Conservation (phyloP, 2,329 filamentous ascomycete genomes). For the Fusarium sp. region DNA sequence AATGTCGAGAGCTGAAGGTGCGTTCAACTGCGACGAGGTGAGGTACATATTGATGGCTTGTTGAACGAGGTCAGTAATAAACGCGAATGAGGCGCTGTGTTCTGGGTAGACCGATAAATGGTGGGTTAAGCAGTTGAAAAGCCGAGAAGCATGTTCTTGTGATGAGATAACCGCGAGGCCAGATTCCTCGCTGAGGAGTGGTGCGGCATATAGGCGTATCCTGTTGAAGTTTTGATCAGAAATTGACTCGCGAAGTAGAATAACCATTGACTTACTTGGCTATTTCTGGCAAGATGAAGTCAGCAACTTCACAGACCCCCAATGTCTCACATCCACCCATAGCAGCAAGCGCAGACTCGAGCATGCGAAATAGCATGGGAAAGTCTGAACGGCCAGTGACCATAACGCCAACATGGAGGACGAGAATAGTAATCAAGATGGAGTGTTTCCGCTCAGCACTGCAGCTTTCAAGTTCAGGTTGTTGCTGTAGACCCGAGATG, state of each 20-base stretch:
- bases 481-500: background rate
- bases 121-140: slow-evolving; percentile 8
- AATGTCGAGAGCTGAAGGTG: background rate
- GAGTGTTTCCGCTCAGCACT: background rate
- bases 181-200: slow-evolving; percentile 10
- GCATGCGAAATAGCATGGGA: background rate
- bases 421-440: slow-evolving; percentile 8
- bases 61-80: slow-evolving; percentile 82
- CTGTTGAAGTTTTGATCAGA: too few species aligned
- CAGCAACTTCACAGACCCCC: background rate
- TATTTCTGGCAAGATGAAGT: slow-evolving; percentile 6
- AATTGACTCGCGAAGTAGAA: too few species aligned
- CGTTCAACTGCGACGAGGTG: slow-evolving; percentile 44
- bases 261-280: too few species aligned
- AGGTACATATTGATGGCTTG: slow-evolving; percentile 86
- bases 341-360: slow-evolving; percentile 5
- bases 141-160: background rate
- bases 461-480: background rate
- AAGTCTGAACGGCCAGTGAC: slow-evolving; percentile 11
- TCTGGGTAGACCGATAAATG: slow-evolving; percentile 74
- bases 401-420: slow-evolving; percentile 5
- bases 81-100: slow-evolving; percentile 76
- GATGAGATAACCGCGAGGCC: slow-evolving; percentile 12
- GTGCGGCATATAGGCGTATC: slow-evolving; percentile 13
- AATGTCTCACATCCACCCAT: slow-evolving; percentile 2